These are phyloP conservation scores for Komagataella pastoris DNA, from an alignment of 805 yeast species.

Conservation along the genomic window DNA sequence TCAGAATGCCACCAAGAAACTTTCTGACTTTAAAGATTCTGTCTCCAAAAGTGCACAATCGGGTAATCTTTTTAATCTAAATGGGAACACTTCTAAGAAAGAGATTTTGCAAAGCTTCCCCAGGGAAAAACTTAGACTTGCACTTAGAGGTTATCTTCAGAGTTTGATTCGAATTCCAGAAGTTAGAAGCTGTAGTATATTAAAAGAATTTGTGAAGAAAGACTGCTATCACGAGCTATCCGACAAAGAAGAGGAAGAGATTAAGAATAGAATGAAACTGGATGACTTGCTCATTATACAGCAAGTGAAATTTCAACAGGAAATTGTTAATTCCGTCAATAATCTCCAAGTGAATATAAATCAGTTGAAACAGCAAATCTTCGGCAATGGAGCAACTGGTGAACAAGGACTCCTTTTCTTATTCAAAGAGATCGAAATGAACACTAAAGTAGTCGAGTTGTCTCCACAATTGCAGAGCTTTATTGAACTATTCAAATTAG, in stretches of 20 bases:
- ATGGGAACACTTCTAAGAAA: background rate
- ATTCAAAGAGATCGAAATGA: conserved; percentile 51
- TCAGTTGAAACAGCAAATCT: conserved; percentile 16
- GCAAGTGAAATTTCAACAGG: conserved; percentile 61
- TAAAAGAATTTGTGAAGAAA: conserved; percentile 39
- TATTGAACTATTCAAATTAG: conserved; percentile 72
- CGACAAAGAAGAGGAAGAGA: conserved; percentile 37
- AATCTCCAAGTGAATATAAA: conserved; percentile 26
- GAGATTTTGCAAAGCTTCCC: conserved; percentile 22
- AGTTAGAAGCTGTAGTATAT: conserved; percentile 34
- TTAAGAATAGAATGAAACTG: conserved; percentile 37
- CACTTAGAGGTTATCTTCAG: conserved; percentile 62
- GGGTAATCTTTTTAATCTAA: background rate
- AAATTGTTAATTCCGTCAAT: conserved; percentile 20
- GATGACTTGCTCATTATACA: conserved; percentile 45
- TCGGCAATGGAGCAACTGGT: conserved; percentile 2
- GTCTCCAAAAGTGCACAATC: conserved; percentile 1
- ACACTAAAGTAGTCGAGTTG: conserved; percentile 37
- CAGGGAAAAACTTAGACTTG: conserved; percentile 66
- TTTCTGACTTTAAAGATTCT: background rate
- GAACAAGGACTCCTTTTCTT: conserved; percentile 44
- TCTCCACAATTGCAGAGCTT: conserved; percentile 58
- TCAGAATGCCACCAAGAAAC: background rate
- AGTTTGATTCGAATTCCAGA: conserved; percentile 38
- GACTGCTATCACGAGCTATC: conserved; percentile 24